Base-by-base conservation (phyloP, 805 yeast genomes). In the Candida gorgasii region DNA sequence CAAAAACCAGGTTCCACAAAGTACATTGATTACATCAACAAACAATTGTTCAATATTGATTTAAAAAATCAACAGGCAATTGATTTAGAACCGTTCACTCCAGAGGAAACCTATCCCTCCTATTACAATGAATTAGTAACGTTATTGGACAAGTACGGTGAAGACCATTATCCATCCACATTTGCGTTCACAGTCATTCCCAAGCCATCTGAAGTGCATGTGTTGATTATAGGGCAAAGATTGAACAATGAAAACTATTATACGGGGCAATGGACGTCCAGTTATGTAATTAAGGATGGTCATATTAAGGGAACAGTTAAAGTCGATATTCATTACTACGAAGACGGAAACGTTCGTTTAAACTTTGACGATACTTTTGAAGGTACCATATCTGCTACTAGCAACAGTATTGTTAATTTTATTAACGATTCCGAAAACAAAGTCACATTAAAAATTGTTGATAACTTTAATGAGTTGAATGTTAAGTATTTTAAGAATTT, bases 291-390 rank as follows among this genome's bases (percentile, higher is more conserved):
- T 44, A 60, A 73, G 52, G 47, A 53, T 22, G 59, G 58, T 0
- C 41, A 59, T 5, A 47, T 86, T 12, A 51, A 50, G 2, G 96
- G 95, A 4, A 58, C 59, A 5, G 73, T 88, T 26, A 62, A 61
- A 15, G 75, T 89, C 23, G 90, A 87, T 50, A 84, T 90, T 30
- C 99, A 92, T 63, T 93, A 90, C 62, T 93, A 78, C 60, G 99
- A 92, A 65, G 98, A 92, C 53, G 99, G 99, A 22, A 92, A 92
- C 57, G 98, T 92, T 14, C 76, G 92, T 40, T 76, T 93, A 55
- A 80, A 78, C 47, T 67, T 59, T 31, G 61, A 62, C 8, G 72
- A 70, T 19, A 52, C 55, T 3, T 51, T 76, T 1, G 65, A 61
- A 16, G 41, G 55, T 2, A 30, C 43, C 5, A 37, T 49, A 2